Evolutionary conservation across 495 filamentous ascomycete genomes (phyloP).

Genomic region (Penicillium egyptiacum): DNA sequence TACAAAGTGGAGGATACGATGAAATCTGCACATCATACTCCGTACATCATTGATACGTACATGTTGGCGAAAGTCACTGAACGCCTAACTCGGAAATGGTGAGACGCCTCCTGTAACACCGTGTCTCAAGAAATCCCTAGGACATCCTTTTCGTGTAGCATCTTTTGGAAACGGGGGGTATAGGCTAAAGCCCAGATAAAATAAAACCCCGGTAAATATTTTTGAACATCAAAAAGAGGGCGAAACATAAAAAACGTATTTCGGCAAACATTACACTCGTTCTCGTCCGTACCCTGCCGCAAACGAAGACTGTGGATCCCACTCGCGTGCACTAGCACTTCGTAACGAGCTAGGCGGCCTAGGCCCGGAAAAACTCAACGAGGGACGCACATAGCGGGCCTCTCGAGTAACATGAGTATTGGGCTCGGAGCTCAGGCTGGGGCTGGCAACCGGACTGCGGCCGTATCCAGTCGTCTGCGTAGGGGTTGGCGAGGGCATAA

Average conservation of each 20-base stretch:
- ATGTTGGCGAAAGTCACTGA: not conserved
- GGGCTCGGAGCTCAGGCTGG: slow-evolving; percentile 35
- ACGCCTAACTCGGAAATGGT: not conserved
- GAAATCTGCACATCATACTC: not conserved
- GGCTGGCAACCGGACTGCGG: slow-evolving; percentile 19
- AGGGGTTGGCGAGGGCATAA: not conserved
- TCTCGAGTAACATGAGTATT: slow-evolving; percentile 51
- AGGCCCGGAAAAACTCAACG: slow-evolving; percentile 60
- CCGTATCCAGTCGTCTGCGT: slow-evolving; percentile 10
- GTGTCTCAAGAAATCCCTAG: not conserved
- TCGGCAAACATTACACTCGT: slow-evolving; percentile 4
- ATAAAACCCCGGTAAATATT: not conserved
- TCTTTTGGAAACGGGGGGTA: not conserved
- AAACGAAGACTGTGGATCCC: slow-evolving; percentile 45
- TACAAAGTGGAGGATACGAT: not conserved
- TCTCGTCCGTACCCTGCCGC: slow-evolving; percentile 24
- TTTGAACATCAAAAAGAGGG: not conserved
- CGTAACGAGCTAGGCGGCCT: slow-evolving; percentile 46
- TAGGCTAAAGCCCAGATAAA: not conserved
- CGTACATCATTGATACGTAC: not conserved
- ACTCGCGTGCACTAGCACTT: slow-evolving; percentile 27
- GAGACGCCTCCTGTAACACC: slow-evolving; percentile 14
- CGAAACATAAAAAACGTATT: slow-evolving; percentile 5
- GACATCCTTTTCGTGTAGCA: not conserved
- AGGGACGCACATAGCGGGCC: slow-evolving; percentile 54